Conservation (phyloP, 2,329 filamentous ascomycete species). For the Talaromyces rugulosus region DNA sequence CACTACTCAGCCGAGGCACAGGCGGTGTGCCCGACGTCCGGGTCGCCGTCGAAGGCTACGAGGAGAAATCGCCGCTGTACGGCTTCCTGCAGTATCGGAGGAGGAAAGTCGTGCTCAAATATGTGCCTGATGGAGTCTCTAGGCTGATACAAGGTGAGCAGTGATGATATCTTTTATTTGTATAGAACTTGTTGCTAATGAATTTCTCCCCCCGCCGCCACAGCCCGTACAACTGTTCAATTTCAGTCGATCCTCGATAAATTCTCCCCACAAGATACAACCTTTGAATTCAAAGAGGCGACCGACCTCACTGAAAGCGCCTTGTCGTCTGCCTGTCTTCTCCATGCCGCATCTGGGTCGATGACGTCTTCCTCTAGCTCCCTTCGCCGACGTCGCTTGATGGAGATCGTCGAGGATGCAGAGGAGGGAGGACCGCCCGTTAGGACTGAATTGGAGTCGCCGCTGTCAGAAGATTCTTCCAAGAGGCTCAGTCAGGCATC, state of each 20-base stretch:
- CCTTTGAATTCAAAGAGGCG: slow-evolving; percentile 69
- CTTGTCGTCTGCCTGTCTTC: slow-evolving; percentile 79
- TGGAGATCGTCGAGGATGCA: slow-evolving; percentile 91
- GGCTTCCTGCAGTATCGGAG: slow-evolving; percentile 87
- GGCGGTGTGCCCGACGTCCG: slow-evolving; percentile 83
- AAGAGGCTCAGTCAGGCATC: slow-evolving; percentile 26
- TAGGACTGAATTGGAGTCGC: slow-evolving; percentile 6
- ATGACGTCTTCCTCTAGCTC: slow-evolving; percentile 82
- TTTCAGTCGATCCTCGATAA: slow-evolving; percentile 59
- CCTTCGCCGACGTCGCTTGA: slow-evolving; percentile 68
- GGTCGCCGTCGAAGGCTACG: slow-evolving; percentile 70
- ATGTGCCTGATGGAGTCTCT: slow-evolving; percentile 85
- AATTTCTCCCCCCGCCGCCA: neutral
- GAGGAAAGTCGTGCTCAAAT: slow-evolving; percentile 87
- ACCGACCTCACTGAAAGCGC: slow-evolving; percentile 83
- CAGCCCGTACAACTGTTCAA: slow-evolving; percentile 76
- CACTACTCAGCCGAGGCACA: slow-evolving; percentile 69
- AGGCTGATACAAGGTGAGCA: slow-evolving; percentile 78
- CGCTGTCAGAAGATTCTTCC: neutral
- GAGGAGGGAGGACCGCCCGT: slow-evolving; percentile 61
- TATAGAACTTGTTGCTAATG: neutral
- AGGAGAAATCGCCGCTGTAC: slow-evolving; percentile 83
- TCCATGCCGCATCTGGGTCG: slow-evolving; percentile 83
- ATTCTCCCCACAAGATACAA: slow-evolving; percentile 82
- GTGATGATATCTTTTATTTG: slow-evolving; percentile 8